Base-by-base conservation (phyloP, 352 stramenopile genomes). In the Globisporangium cederbergense region DNA sequence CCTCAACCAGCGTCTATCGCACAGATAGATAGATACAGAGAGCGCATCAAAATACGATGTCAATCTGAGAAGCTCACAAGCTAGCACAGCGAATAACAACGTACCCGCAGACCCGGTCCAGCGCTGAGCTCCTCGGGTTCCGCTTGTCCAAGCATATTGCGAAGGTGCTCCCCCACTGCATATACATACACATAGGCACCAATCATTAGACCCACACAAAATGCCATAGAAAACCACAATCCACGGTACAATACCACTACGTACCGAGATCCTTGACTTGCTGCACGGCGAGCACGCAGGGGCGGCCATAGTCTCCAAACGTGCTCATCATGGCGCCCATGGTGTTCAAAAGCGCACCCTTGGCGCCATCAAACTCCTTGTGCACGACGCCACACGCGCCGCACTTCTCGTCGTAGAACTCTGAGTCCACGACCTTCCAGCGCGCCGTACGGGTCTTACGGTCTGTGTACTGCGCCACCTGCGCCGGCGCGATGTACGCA, bases 271-370 rank as follows among this genome's bases (percentile, higher is more conserved):
- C 47, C 56, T 89, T 77, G 52, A 86, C 81, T 16, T 87, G 73
- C 69, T 88, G 75, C 36, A 83, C 84, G 2, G 83, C 67, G n/a
- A 72, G 71, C 38, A 81, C 49, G 57, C 86, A 95, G 0, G 83
- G 83, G 14, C 74, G 70, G 10, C 74, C 75, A 18, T 58, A 70
- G 57, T 95, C 86, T 4, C 86, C 86, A 66, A 93, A 95, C 14
- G 84, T 93, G 60, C 76, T 90, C 79, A 95, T 91, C 83, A 95
- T 95, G 9, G 81, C 73, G 28, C 78, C 81, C 56, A 95, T 86
- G 6, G 83, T 90, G 43, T 76, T 71, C 55, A 88, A 49, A 18
- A 92, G 66, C 55, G 81, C 56, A 18, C 76, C 72, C 53, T 70
- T 73, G 49, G 76, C 74, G 46, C 74, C 84, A 36, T 76, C 80